phyloP scores from a whole-genome alignment of 2,329 filamentous ascomycete genomes.

The Chalara sp. region DNA sequence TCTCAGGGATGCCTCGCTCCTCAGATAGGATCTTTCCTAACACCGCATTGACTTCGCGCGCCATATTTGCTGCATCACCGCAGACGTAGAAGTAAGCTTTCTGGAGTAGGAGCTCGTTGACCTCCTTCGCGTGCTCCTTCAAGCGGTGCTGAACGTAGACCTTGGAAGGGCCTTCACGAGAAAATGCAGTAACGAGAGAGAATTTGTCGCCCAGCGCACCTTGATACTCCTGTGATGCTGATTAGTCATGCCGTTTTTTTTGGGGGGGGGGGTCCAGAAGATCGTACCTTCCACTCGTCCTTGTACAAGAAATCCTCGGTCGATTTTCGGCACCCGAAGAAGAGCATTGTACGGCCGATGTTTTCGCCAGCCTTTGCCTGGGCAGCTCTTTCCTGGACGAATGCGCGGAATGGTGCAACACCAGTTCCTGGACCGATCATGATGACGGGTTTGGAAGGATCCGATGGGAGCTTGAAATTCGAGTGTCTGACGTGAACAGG shows the following conservation, averaged over 20 bases:
- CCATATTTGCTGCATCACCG: slow-evolving; percentile 96
- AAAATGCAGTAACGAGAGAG: slow-evolving; percentile 88
- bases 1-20: slow-evolving; percentile 72
- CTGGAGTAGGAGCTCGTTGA: slow-evolving; percentile 79
- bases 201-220: slow-evolving; percentile 81
- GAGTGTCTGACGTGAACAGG: slow-evolving; percentile 95
- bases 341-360: slow-evolving; percentile 82
- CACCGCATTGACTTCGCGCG: slow-evolving; percentile 83
- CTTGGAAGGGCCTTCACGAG: slow-evolving; percentile 79
- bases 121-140: slow-evolving; percentile 72
- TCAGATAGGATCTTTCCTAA: slow-evolving; percentile 81
- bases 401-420: slow-evolving; percentile 92
- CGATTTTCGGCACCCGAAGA: slow-evolving; percentile 87
- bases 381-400: slow-evolving; percentile 87
- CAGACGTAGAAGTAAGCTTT: slow-evolving; percentile 97
- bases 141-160: slow-evolving; percentile 95
- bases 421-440: slow-evolving; percentile 95
- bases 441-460: slow-evolving; percentile 88
- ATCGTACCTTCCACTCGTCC: slow-evolving; percentile 82
- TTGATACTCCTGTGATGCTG: slow-evolving; percentile 62
- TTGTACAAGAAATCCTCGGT: slow-evolving; percentile 91
- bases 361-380: slow-evolving; percentile 72
- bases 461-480: slow-evolving; percentile 97
- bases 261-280: neutral
- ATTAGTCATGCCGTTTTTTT: slow-evolving; percentile 12